These are phyloP conservation scores for Cylindrotheca fusiformis DNA, from an alignment of 108 stramenopile species.

Conservation along the genomic window DNA sequence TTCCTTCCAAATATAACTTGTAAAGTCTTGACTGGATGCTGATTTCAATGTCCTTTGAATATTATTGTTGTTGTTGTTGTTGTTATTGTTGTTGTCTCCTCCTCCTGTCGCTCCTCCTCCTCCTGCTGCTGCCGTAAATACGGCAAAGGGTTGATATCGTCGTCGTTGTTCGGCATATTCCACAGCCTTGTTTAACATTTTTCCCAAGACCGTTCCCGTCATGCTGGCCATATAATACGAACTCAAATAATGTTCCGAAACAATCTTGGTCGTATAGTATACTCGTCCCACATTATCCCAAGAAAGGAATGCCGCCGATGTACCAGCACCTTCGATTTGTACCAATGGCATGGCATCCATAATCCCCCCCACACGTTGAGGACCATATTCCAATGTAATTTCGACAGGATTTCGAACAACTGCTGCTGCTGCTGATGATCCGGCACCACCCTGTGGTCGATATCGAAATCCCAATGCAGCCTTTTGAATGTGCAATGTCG, in stretches of 20 bases:
- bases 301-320: conserved; percentile 26
- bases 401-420: conserved; percentile 48
- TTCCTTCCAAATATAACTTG: conserved; percentile 55
- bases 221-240: conserved; percentile 83
- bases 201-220: conserved; percentile 72
- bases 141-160: conserved; percentile 85
- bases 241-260: conserved; percentile 31
- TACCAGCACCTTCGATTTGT: conserved; percentile 28
- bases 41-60: conserved; percentile 33
- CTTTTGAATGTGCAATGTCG: conserved; percentile 60
- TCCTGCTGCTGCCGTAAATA: conserved; percentile 26
- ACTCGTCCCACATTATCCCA: conserved; percentile 79
- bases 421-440: conserved; percentile 38
- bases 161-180: conserved; percentile 48
- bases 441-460: conserved; percentile 32
- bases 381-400: conserved; percentile 83
- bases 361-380: conserved; percentile 51
- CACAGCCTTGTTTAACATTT: conserved; percentile 57
- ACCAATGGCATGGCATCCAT: conserved; percentile 55
- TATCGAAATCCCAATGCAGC: conserved; percentile 70
- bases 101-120: too few relatives aligned
- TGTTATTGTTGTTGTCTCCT: too few relatives aligned
- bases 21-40: conserved; percentile 67
- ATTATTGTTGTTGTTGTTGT: too few relatives aligned
- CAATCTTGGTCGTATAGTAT: conserved; percentile 66